Evolutionary conservation across 169 alveolate species (phyloP), one percentile per base, ranked within the genome.

Genomic region (Plasmodium relictum): DNA sequence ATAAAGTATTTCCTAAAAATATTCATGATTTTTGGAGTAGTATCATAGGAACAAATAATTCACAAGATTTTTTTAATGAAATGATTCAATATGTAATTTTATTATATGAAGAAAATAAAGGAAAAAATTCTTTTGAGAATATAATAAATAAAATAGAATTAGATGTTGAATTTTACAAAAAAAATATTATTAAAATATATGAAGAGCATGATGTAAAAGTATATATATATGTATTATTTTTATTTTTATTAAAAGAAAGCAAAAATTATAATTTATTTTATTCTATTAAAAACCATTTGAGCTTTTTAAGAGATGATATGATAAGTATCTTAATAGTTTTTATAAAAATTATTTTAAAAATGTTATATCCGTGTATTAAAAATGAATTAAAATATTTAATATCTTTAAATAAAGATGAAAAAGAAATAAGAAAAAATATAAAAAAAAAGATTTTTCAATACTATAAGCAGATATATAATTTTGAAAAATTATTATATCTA

Each of bases 221-320:
- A 42, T 78, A 63, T 58, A 0, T 78, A 7, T 78, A 78, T 56
- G 24, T 65, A 45, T 18, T 78, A 14, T 70, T 78, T 56, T 48
- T 58, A 68, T 63, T 78, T 52, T 8, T 78, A 14, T 42, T 78
- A 63, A 65, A 63, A 20, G 78, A 78, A 42, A 48, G 78, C 26
- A 66, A 37, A 63, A 62, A 78, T 78, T 78, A 78, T 20, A 63
- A 65, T 6, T 16, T 78, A 44, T 78, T 78, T 48, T 78, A 78
- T 50, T 63, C 63, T 26, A 78, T 78, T 37, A 78, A 78, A 42
- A 42, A 78, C 42, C 68, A 78, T 56, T 41, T 78, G 0, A 78
- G 89, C 9, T 39, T 78, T 65, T 20, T 78, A 20, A 63, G 45
- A 6, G 89, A 78, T 26, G 76, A 78, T 41, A 78, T 78, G 89